phyloP scores from a whole-genome alignment of 805 yeast species.

The Nakazawaea ishiwadae region DNA sequence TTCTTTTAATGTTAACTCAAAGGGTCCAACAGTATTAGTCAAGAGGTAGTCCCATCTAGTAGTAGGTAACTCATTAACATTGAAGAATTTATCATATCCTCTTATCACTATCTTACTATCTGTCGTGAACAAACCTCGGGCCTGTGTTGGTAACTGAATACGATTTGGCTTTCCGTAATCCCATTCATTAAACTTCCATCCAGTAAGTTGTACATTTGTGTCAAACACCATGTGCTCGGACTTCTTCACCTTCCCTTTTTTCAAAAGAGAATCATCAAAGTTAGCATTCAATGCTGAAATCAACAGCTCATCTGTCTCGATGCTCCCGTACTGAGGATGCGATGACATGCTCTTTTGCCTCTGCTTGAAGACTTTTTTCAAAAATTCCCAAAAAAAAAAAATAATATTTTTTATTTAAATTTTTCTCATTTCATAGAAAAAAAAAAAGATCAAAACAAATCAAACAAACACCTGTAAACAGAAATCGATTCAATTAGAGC shows the following conservation, averaged over 20 bases:
- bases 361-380: too few species aligned
- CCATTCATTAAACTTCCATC: slow-evolving; percentile 91
- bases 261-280: slow-evolving; percentile 5
- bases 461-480: too few species aligned
- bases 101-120: slow-evolving; percentile 57
- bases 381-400: too few species aligned
- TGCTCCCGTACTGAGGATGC: neutral
- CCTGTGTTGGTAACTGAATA: slow-evolving; percentile 59
- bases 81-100: slow-evolving; percentile 95
- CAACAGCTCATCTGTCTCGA: neutral
- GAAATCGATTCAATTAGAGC: too few species aligned
- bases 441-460: neutral
- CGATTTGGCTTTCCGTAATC: slow-evolving; percentile 58
- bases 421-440: too few species aligned
- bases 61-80: slow-evolving; percentile 54
- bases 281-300: neutral
- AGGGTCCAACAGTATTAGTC: slow-evolving; percentile 66
- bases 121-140: slow-evolving; percentile 77
- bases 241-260: slow-evolving; percentile 23
- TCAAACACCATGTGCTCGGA: slow-evolving; percentile 18
- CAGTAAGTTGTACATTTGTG: slow-evolving; percentile 18
- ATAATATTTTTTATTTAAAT: too few species aligned
- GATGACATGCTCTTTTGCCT: too few species aligned
- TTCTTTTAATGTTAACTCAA: slow-evolving; percentile 75
- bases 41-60: slow-evolving; percentile 48